Conservation (phyloP, 352 stramenopile genomes). For the Phytophthora ramorum region DNA sequence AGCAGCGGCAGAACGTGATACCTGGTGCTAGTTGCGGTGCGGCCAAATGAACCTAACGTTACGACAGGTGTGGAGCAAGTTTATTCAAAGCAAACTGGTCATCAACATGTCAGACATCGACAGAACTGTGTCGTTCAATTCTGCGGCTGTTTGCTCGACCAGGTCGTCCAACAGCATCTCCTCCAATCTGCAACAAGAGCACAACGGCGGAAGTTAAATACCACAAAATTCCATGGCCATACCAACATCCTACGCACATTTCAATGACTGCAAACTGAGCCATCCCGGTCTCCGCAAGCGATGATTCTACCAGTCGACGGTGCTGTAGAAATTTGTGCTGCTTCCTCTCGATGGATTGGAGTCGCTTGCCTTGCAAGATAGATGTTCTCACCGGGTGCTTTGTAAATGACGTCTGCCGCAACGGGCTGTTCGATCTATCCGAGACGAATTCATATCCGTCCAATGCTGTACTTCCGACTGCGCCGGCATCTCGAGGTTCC, state of each 20-base stretch:
- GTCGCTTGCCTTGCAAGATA: constrained; percentile 27
- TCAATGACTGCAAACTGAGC: constrained; percentile 66
- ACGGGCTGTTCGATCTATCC: neutral
- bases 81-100: constrained; percentile 32
- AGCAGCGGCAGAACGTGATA: constrained; percentile 40
- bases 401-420: constrained; percentile 2
- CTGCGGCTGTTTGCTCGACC: constrained; percentile 40
- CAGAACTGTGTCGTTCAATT: constrained; percentile 46
- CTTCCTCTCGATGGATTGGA: constrained; percentile 56
- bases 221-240: neutral
- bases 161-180: constrained; percentile 56
- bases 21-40: neutral
- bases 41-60: neutral
- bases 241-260: constrained; percentile 44
- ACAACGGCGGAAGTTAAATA: neutral
- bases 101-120: constrained; percentile 51
- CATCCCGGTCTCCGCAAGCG: constrained; percentile 62
- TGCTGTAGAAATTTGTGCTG: constrained; percentile 59
- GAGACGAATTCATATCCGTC: neutral
- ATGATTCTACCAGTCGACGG: constrained; percentile 61
- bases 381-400: constrained; percentile 18
- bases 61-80: neutral
- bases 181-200: constrained; percentile 38
- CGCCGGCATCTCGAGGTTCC: neutral
- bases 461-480: neutral